Evolutionary conservation across 768 basidiomycete genomes (phyloP), one percentile per base, ranked within the genome.

Genomic region (Boletus rubroflammeus): DNA sequence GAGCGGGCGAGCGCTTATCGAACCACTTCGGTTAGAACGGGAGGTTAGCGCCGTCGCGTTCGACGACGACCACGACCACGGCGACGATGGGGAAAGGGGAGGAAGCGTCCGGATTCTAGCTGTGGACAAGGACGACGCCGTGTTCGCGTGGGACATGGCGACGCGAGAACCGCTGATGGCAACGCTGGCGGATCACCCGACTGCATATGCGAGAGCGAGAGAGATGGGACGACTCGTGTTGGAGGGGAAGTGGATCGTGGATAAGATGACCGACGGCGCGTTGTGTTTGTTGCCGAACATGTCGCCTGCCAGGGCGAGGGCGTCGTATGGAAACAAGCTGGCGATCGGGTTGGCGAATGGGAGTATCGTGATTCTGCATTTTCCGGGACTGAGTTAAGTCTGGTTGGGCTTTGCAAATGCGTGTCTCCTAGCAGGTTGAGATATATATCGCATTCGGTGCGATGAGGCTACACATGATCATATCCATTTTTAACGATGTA

Each of bases 301-400:
- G 68, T 63, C 68, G 17, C 65, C 61, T 0, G 56, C 63, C 28
- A 69, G 34, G 17, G 62, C 54, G 26, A 51, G 61, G 38, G 59
- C 63, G 21, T 69, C 67, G 10, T 39, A 51, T 7, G 58, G 57
- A n/a, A 49, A 62, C 29, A 61, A 29, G 14, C 57, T 71, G 36
- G 68, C 56, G 38, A 61, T 69, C 32, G 68, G 68, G 19, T 45
- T 69, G 41, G 67, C 61, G 14, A 69, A 66, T 14, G 68, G 68
- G 50, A 57, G 67, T 17, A 58, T 69, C 15, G 59, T 69, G n/a
- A 59, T 69, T 23, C 0, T 69, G 48, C 56, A 36, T 2, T 69
- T 69, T 56, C 68, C 66, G 49, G 29, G 17, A 28, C 4, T 55
- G 58, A 11, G 5, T 38, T 55, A 31, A 13, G 29, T 31, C 11